Conservation (phyloP, 371 early-diverging fungal species). For the Apophysomyces elegans region DNA sequence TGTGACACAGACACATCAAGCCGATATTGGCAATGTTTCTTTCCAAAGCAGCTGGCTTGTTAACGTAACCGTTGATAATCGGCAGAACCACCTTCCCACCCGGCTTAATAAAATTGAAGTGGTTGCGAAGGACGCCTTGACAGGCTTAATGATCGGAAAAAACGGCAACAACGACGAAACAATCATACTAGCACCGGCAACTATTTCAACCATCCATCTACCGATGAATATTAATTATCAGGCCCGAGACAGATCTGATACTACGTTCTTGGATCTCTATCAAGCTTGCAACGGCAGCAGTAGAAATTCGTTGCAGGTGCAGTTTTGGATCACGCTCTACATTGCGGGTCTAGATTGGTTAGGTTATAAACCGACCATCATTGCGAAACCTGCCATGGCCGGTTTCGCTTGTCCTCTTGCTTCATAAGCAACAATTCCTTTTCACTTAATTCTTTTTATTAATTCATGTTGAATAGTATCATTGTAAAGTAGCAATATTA, state of each 20-base stretch:
- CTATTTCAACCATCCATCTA: constrained; percentile 31
- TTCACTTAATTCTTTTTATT: background rate
- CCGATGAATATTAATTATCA: constrained; percentile 38
- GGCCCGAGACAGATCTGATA: constrained; percentile 33
- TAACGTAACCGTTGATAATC: constrained; percentile 33
- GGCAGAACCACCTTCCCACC: constrained; percentile 35
- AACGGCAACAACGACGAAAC: constrained; percentile 17
- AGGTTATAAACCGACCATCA: constrained; percentile 35
- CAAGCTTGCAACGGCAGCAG: constrained; percentile 30
- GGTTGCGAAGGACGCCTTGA: constrained; percentile 34
- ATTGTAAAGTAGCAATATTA: constrained; percentile 3
- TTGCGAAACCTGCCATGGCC: constrained; percentile 29
- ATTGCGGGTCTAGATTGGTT: constrained; percentile 37
- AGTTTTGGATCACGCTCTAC: constrained; percentile 39
- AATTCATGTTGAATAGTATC: background rate
- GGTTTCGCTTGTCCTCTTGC: constrained; percentile 29
- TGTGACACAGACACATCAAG: constrained; percentile 25
- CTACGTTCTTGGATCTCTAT: constrained; percentile 31
- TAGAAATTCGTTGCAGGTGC: constrained; percentile 23
- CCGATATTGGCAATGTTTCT: constrained; percentile 24
- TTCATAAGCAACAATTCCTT: background rate
- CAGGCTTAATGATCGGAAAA: constrained; percentile 34
- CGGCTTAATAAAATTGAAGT: constrained; percentile 26
- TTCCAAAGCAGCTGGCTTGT: constrained; percentile 37
- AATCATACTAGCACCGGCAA: constrained; percentile 17